These are phyloP conservation scores for Fusarium dimerum DNA, from an alignment of 2,329 filamentous ascomycete species.

Conservation along the genomic window DNA sequence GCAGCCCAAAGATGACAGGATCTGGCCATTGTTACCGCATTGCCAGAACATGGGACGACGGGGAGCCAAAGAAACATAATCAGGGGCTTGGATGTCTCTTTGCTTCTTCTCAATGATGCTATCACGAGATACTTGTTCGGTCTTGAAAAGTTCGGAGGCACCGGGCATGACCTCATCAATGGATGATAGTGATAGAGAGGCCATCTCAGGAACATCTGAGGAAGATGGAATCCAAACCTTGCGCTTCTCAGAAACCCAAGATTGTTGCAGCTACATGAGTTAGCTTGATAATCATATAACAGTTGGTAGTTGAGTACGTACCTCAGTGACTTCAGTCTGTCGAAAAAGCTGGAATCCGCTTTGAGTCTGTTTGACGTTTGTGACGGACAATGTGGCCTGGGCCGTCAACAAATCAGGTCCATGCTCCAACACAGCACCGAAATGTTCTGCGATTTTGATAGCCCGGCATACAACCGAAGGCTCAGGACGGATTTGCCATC, in stretches of 20 bases:
- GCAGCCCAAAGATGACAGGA: slow-evolving; percentile 11
- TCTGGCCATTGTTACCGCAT: slow-evolving; percentile 6
- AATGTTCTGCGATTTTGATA: slow-evolving; percentile 20
- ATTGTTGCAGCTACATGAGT: slow-evolving; percentile 13
- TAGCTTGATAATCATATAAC: too few relatives aligned
- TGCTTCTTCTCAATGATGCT: not conserved
- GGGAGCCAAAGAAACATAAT: slow-evolving; percentile 11
- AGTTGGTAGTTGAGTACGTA: not conserved
- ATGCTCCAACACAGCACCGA: slow-evolving; percentile 21
- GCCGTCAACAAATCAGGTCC: slow-evolving; percentile 7
- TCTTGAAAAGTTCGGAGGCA: slow-evolving; percentile 7
- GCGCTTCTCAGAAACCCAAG: slow-evolving; percentile 8
- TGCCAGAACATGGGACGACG: slow-evolving; percentile 11
- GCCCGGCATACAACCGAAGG: slow-evolving; percentile 16
- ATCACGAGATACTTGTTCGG: not conserved
- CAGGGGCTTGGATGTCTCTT: slow-evolving; percentile 1
- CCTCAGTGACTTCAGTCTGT: slow-evolving; percentile 13
- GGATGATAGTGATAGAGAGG: not conserved
- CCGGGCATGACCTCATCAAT: slow-evolving; percentile 3
- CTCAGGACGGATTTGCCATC: slow-evolving; percentile 10
- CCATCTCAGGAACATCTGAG: not conserved
- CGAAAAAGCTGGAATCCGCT: slow-evolving; percentile 19
- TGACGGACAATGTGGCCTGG: slow-evolving; percentile 1
- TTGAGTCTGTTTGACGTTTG: slow-evolving; percentile 10
- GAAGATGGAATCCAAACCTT: slow-evolving; percentile 4